Percentiles rank a stretch among this genome's conserved stretches.
phyloP scores from a whole-genome alignment of 2,329 filamentous ascomycete species.

The Knoxdaviesia capensis region DNA sequence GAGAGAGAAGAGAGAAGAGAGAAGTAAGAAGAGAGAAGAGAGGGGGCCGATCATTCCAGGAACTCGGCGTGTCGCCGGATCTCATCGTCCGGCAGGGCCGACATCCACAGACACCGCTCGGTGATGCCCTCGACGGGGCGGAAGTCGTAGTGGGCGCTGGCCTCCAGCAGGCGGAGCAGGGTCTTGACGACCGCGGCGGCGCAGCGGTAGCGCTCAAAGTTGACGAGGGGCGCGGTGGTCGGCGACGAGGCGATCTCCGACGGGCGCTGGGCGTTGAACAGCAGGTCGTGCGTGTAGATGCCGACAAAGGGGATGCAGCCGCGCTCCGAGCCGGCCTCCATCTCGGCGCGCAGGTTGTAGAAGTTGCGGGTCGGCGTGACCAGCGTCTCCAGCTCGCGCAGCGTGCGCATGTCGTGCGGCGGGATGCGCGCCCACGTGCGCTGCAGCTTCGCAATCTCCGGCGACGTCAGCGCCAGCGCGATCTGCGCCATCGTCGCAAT shows the following conservation, averaged over 20 bases:
- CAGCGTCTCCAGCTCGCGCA: slow-evolving; percentile 49
- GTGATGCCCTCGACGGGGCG: slow-evolving; percentile 57
- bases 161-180: slow-evolving; percentile 56
- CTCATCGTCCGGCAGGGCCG: slow-evolving; percentile 55
- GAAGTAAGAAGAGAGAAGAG: background rate
- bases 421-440: slow-evolving; percentile 57
- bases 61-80: slow-evolving; percentile 35
- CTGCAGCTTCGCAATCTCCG: slow-evolving; percentile 46
- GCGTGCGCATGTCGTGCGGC: slow-evolving; percentile 39
- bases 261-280: slow-evolving; percentile 64
- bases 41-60: slow-evolving; percentile 12
- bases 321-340: slow-evolving; percentile 47
- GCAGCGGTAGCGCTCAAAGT: slow-evolving; percentile 65
- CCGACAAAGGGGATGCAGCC: slow-evolving; percentile 74
- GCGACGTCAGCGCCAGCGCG: slow-evolving; percentile 54
- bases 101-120: slow-evolving; percentile 71
- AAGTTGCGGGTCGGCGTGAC: slow-evolving; percentile 66
- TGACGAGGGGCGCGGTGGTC: slow-evolving; percentile 48
- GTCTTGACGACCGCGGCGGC: slow-evolving; percentile 64
- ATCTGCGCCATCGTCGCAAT: slow-evolving; percentile 73
- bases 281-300: slow-evolving; percentile 65
- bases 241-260: slow-evolving; percentile 51
- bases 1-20: slow-evolving; percentile 1
- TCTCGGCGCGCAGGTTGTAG: slow-evolving; percentile 54
- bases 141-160: slow-evolving; percentile 55